A percentile compares a stretch with the other conserved stretches of the same genome.
phyloP scores from a whole-genome alignment of 306 rosid species.

The Malus asiatica region DNA sequence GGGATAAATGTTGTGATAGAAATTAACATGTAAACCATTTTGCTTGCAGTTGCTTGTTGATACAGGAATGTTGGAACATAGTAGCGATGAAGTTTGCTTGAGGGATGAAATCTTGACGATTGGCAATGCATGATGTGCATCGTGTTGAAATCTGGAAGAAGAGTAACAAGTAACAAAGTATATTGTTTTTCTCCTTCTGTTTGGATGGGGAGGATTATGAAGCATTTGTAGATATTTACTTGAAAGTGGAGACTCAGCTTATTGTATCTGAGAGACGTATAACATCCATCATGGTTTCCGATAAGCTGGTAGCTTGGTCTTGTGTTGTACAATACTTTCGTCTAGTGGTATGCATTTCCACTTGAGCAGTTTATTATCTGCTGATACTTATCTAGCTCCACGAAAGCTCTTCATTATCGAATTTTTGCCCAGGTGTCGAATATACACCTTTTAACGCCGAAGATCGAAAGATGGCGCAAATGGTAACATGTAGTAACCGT shows the following conservation, averaged over 20 bases:
- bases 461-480: neutral
- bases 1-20: neutral
- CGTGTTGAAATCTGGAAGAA: neutral
- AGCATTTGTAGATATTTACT: neutral
- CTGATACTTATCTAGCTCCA: no score
- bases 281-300: neutral
- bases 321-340: neutral
- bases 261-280: neutral
- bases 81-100: conserved; percentile 16
- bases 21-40: neutral
- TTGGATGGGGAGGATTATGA: neutral
- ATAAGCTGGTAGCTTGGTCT: neutral
- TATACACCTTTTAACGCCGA: neutral
- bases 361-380: no score
- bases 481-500: neutral
- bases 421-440: neutral
- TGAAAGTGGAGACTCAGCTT: neutral
- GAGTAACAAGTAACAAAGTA: neutral
- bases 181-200: neutral
- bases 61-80: conserved; percentile 38
- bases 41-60: conserved; percentile 65
- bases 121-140: conserved; percentile 18
- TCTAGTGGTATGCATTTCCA: neutral
- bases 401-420: neutral
- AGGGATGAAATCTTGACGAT: conserved; percentile 11